Evolutionary conservation across 2,329 filamentous ascomycete genomes (phyloP).

Genomic region (Aspergillus costaricaensis): DNA sequence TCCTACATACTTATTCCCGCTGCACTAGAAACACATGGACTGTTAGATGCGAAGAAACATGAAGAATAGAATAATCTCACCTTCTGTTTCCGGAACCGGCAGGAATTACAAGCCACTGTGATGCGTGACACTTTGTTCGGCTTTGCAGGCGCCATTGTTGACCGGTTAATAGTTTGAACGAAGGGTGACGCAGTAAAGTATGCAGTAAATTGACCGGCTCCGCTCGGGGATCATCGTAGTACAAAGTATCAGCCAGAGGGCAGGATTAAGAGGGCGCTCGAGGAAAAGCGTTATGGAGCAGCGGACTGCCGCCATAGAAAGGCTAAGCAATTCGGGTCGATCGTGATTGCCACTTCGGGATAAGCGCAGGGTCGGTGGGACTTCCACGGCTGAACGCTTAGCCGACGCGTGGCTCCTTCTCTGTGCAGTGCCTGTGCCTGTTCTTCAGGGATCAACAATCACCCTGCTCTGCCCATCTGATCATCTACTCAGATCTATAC

Average conservation of each 20-base stretch:
- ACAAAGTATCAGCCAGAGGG: neutral
- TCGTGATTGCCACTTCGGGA: neutral
- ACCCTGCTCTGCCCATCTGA: neutral
- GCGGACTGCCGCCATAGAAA: slow-evolving; percentile 26
- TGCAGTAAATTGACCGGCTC: neutral
- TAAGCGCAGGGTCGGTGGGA: slow-evolving; percentile 4
- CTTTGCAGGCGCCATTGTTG: slow-evolving; percentile 13
- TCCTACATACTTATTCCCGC: slow-evolving; percentile 39
- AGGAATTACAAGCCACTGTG: slow-evolving; percentile 45
- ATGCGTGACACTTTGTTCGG: slow-evolving; percentile 37
- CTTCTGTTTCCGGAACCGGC: slow-evolving; percentile 47
- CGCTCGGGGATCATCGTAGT: neutral
- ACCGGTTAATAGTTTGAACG: slow-evolving; percentile 5
- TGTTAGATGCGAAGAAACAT: neutral
- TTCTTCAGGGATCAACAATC: slow-evolving; percentile 3
- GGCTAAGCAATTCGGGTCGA: neutral
- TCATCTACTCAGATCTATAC: neutral
- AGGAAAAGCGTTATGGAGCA: neutral
- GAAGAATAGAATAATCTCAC: slow-evolving; percentile 22
- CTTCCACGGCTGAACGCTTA: slow-evolving; percentile 15
- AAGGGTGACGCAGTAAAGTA: neutral
- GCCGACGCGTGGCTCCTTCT: slow-evolving; percentile 6
- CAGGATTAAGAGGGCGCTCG: neutral
- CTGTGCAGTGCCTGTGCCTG: neutral
- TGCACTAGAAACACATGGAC: slow-evolving; percentile 29